phyloP scores from a whole-genome alignment of 2,329 filamentous ascomycete species.

The Diaporthe vexans region DNA sequence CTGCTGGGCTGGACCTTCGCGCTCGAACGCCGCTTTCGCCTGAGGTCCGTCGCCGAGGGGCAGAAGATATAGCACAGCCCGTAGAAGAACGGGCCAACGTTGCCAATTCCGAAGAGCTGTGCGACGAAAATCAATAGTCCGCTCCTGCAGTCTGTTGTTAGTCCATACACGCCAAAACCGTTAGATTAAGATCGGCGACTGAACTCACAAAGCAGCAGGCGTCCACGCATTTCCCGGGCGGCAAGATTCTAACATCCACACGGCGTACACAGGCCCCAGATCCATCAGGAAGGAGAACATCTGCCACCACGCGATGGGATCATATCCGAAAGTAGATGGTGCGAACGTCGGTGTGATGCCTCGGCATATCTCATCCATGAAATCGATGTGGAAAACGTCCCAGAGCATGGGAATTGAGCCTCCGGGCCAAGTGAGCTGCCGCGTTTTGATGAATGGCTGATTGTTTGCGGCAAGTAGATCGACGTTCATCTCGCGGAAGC shows the following conservation, averaged over 20 bases:
- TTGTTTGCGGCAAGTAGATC: neutral
- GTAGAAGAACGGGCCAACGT: neutral
- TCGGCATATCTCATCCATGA: neutral
- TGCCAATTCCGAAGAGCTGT: neutral
- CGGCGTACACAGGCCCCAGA: neutral
- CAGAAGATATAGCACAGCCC: neutral
- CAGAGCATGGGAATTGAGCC: neutral
- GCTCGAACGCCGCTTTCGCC: neutral
- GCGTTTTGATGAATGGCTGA: neutral
- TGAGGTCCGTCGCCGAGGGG: neutral
- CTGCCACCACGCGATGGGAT: neutral
- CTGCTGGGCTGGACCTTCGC: neutral
- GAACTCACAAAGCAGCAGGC: neutral
- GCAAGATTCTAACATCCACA: neutral
- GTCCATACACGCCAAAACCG: neutral
- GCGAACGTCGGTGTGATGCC: neutral
- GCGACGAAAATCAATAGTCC: neutral
- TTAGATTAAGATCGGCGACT: neutral
- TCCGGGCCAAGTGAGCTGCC: neutral
- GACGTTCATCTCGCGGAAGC: neutral
- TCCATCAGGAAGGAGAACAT: constrained; percentile 1
- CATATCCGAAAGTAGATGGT: neutral
- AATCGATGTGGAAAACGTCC: neutral
- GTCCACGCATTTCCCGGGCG: neutral
- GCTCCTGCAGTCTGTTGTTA: neutral